phyloP scores from a whole-genome alignment of 805 yeast species.

The Pichia insulana region DNA sequence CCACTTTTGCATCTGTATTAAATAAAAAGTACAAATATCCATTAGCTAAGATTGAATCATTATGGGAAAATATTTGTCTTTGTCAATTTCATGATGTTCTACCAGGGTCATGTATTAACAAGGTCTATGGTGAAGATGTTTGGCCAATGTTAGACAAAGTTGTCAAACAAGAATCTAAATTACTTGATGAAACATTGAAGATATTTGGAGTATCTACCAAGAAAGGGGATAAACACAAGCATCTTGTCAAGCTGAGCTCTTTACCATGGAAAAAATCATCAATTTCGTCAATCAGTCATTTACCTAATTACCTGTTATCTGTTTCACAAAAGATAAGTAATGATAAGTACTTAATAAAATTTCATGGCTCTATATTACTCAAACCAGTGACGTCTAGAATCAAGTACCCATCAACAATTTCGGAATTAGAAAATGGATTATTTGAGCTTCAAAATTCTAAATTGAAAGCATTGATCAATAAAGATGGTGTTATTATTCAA shows the following conservation, averaged over 20 bases:
- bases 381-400: conserved; percentile 19
- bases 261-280: conserved; percentile 56
- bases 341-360: conserved; percentile 13
- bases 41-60: conserved; percentile 45
- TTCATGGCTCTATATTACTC: conserved; percentile 17
- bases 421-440: conserved; percentile 28
- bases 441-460: conserved; percentile 53
- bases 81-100: conserved; percentile 98
- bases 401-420: conserved; percentile 42
- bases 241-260: conserved; percentile 38
- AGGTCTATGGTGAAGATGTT: conserved; percentile 86
- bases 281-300: conserved; percentile 28
- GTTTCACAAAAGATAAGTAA: conserved; percentile 11
- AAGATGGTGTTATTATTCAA: conserved; percentile 50
- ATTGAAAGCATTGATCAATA: conserved; percentile 45
- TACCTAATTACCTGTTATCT: conserved; percentile 4
- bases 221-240: conserved; percentile 12
- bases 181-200: conserved; percentile 40
- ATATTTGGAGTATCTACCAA: conserved; percentile 9
- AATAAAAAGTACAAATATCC: conserved; percentile 61
- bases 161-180: conserved; percentile 39
- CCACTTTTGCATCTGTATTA: conserved; percentile 63
- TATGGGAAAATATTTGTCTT: conserved; percentile 85
- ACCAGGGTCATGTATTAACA: conserved; percentile 92
- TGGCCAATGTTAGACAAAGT: conserved; percentile 63